phyloP scores from a whole-genome alignment of 345 rosid genomes.

The Hevea brasiliensis region DNA sequence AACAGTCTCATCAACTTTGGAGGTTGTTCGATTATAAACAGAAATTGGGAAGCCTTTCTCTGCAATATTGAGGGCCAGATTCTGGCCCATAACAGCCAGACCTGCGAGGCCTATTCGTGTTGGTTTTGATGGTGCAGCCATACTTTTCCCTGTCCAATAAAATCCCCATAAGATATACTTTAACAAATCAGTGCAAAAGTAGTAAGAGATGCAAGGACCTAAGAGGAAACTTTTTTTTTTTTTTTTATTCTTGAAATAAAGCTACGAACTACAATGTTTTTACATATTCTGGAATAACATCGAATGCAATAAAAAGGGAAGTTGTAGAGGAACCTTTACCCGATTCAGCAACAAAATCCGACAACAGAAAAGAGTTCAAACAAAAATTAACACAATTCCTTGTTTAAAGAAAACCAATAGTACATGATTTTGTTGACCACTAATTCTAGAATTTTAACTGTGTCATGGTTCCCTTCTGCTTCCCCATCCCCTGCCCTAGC shows the following conservation, averaged over 20 bases:
- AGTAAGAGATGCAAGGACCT: constrained; percentile 3
- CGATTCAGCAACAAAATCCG: neutral
- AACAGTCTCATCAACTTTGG: constrained; percentile 87
- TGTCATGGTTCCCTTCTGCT: neutral
- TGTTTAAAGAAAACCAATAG: neutral
- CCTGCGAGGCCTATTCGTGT: constrained; percentile 95
- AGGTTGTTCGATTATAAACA: constrained; percentile 84
- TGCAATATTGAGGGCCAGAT: constrained; percentile 89
- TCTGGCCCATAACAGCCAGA: constrained; percentile 98
- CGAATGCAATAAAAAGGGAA: neutral
- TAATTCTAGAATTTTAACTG: neutral
- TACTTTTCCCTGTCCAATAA: constrained; percentile 40
- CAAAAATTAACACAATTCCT: neutral
- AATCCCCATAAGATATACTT: constrained; percentile 22
- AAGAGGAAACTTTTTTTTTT: neutral
- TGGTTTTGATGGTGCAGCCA: constrained; percentile 54
- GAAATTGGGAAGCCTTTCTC: constrained; percentile 97
- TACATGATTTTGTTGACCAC: neutral
- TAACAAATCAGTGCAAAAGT: neutral
- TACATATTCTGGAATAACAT: neutral
- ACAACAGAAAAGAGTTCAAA: neutral
- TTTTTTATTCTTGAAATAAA: neutral
- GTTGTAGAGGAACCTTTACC: neutral
- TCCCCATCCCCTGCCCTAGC: neutral
- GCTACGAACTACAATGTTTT: neutral